Evolutionary conservation across 306 rosid genomes (phyloP), one percentile per base, ranked within the genome.

Genomic region (Purshia tridentata): DNA sequence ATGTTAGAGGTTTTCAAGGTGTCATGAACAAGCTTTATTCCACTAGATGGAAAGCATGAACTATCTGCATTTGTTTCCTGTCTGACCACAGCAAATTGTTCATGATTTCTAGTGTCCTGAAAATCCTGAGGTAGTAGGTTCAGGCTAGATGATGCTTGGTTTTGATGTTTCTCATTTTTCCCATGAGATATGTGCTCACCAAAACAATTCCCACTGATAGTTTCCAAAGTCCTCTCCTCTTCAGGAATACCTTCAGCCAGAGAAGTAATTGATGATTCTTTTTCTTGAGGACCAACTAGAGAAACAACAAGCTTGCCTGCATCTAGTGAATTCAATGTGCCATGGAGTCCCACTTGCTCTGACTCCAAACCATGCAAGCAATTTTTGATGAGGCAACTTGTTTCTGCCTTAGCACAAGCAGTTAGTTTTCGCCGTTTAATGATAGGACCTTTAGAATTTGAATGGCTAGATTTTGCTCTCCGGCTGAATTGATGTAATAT

Each of bases 361-460:
- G 81, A 81, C 75, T 47, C 78, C 67, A 65, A 82, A 67, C 75
- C 83, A 51, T 76, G 77, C 22, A 75, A 70, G 51, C 83, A 82
- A 35, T 78, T 79, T 72, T 82, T 84, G 35, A 37, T 69, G 16
- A 71, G 40, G 72, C 76, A 76, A 46, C 64, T 76, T 59, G 78
- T 79, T 78, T 89, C 90, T 45, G 72, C 83, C 80, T 84, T 77
- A 47, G 67, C 84, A 76, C 89, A 88, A 67, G 89, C 87, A 74
- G 87, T 75, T 65, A 92, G 70, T 76, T 85, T 90, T 71, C 87
- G 71, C 56, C 87, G 84, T 83, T 90, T 92, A 50, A 77, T 64
- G 64, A 84, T 79, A 77, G 84, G 86, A 77, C 74, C 84, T 56
- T 45, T 74, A 73, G 67, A 76, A 76, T 82, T 84, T 53, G 88